Percentiles rank a stretch among this genome's conserved stretches.
Conservation (phyloP, 345 rosid species). For the Noccaea caerulescens region DNA sequence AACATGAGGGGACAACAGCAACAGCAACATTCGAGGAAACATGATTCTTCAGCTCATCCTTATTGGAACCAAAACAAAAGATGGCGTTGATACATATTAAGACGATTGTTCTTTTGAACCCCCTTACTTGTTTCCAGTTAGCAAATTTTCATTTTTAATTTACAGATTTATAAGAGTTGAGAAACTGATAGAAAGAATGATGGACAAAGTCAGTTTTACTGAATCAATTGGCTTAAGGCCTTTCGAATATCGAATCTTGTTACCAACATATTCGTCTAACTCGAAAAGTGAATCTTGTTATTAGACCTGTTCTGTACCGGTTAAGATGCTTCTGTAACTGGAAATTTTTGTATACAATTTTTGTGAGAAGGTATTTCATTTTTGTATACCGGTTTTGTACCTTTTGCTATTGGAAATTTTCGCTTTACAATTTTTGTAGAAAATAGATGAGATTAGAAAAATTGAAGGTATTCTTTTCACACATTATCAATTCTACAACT, state of each 20-base stretch:
- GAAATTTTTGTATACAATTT: not conserved
- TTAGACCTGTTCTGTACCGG: not conserved
- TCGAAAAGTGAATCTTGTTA: not conserved
- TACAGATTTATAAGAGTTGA: slow-evolving; percentile 6
- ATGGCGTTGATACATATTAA: slow-evolving; percentile 47
- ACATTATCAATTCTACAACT: too few relatives aligned
- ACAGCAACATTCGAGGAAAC: slow-evolving; percentile 46
- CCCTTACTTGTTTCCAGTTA: slow-evolving; percentile 5
- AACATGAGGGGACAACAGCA: slow-evolving; percentile 46
- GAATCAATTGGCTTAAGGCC: not conserved
- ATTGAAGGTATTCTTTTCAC: too few relatives aligned
- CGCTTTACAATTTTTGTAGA: not conserved
- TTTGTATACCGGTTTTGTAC: not conserved
- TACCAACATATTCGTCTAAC: not conserved
- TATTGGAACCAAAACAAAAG: slow-evolving; percentile 59
- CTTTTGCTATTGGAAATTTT: too few relatives aligned
- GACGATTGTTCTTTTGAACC: slow-evolving; percentile 9
- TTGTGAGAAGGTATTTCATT: not conserved
- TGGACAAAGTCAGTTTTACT: not conserved
- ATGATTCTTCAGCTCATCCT: slow-evolving; percentile 44
- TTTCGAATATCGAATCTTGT: not conserved
- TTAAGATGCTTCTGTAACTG: not conserved
- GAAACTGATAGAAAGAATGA: not conserved
- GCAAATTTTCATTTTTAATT: slow-evolving; percentile 15
- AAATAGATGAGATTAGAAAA: too few relatives aligned